A percentile compares a stretch with the other conserved stretches of the same genome.
Evolutionary conservation across 2,329 filamentous ascomycete genomes (phyloP).

Genomic region (Acrocalymma vagum): DNA sequence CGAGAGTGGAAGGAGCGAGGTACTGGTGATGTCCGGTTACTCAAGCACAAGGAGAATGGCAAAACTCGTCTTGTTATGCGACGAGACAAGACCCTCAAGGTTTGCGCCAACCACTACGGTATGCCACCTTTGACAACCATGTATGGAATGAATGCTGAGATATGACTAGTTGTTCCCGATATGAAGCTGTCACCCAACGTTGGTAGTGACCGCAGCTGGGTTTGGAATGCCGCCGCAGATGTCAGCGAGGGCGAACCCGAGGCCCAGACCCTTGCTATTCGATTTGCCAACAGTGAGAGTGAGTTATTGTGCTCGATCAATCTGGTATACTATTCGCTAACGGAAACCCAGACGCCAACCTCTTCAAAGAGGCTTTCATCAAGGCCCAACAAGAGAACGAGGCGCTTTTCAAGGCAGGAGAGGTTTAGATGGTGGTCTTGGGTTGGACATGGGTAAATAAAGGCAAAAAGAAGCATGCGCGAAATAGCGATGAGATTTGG

Average conservation of each 20-base stretch:
- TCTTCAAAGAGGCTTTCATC: constrained; percentile 97
- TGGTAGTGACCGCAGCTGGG: constrained; percentile 97
- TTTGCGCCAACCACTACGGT: constrained; percentile 99
- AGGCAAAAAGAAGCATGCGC: constrained; percentile 23
- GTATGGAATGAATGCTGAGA: constrained; percentile 25
- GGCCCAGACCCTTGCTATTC: constrained; percentile 93
- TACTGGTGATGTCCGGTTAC: constrained; percentile 91
- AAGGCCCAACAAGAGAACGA: constrained; percentile 98
- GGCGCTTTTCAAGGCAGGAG: constrained; percentile 71
- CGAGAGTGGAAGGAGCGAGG: constrained; percentile 99
- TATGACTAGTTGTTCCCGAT: constrained; percentile 81
- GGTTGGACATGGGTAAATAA: constrained; percentile 18
- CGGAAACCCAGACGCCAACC: constrained; percentile 77
- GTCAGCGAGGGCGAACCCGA: constrained; percentile 98
- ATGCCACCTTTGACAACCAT: constrained; percentile 51
- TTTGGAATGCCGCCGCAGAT: constrained; percentile 98
- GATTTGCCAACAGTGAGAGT: constrained; percentile 98
- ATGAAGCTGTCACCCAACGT: constrained; percentile 99
- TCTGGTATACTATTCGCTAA: too few relatives aligned
- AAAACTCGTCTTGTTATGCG: constrained; percentile 99
- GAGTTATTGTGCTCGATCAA: constrained; percentile 55
- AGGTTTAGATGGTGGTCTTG: background rate
- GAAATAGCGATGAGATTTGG: constrained; percentile 40
- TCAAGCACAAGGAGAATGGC: constrained; percentile 98
- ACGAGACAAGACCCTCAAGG: constrained; percentile 99